These are phyloP conservation scores for Plantago ovata DNA, from an alignment of 257 asterid genomes.

Conservation along the genomic window DNA sequence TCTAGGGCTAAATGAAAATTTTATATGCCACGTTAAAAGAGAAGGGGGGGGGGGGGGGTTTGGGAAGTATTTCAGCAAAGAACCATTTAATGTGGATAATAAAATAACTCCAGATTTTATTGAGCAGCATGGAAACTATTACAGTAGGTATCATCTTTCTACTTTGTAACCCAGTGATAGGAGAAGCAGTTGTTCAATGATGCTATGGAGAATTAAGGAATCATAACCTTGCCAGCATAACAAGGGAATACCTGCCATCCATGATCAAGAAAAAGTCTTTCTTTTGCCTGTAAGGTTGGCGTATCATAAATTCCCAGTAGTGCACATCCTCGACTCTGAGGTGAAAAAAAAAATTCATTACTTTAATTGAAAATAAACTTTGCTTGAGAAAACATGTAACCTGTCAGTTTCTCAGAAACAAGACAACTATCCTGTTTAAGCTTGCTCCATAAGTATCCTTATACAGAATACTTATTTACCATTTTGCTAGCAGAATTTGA, in stretches of 20 bases:
- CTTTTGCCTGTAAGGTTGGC: slow-evolving; percentile 86
- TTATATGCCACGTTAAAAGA: neutral
- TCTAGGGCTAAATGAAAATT: neutral
- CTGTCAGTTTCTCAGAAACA: slow-evolving; percentile 10
- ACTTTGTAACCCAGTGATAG: no score
- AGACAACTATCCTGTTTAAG: slow-evolving; percentile 10
- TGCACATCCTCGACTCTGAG: slow-evolving; percentile 90
- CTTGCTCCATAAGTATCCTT: neutral
- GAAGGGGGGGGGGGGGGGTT: no score
- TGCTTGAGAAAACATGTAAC: no score
- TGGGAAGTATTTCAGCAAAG: no score
- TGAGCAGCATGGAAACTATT: no score
- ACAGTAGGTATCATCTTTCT: no score
- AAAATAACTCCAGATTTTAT: no score
- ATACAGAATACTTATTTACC: neutral
- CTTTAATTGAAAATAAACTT: no score
- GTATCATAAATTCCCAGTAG: slow-evolving; percentile 77
- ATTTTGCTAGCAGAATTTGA: no score
- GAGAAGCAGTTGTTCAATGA: neutral
- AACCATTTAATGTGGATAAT: no score
- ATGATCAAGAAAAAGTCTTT: slow-evolving; percentile 85
- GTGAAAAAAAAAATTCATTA: no score
- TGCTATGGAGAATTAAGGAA: neutral
- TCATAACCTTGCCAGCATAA: slow-evolving; percentile 5
- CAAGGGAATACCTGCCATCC: slow-evolving; percentile 80